Percentiles rank a stretch among this genome's conserved stretches.
These are phyloP conservation scores for Parachaetomium inaequale DNA, from an alignment of 495 filamentous ascomycete genomes.

Conservation along the genomic window DNA sequence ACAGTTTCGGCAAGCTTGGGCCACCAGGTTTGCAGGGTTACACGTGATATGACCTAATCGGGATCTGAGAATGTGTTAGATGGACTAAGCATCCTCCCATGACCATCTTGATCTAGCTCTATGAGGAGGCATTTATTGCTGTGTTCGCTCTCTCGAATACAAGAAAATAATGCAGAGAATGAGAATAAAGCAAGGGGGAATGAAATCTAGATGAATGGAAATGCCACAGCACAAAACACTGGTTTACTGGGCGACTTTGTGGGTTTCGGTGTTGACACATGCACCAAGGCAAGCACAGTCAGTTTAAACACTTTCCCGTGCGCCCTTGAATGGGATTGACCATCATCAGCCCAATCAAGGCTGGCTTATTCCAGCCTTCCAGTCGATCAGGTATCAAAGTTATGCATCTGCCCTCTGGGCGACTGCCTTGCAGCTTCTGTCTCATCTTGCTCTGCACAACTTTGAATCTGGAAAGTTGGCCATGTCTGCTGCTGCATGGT, in stretches of 20 bases:
- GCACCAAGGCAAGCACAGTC: not conserved
- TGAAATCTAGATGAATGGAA: no score
- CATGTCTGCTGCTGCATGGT: not conserved
- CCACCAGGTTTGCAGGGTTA: not conserved
- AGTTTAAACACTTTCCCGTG: not conserved
- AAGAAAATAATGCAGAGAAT: no score
- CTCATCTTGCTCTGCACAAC: not conserved
- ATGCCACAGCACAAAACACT: no score
- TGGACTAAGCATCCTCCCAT: no score
- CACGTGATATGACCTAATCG: conserved; percentile 9
- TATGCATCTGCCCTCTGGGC: conserved; percentile 4
- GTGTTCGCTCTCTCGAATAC: no score
- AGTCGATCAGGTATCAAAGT: not conserved
- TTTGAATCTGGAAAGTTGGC: not conserved
- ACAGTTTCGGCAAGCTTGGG: conserved; percentile 3
- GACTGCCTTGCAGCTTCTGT: not conserved
- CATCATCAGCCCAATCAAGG: not conserved
- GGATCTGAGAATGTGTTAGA: no score
- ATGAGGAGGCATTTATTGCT: no score
- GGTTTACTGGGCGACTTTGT: not conserved
- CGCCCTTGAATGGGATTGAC: conserved; percentile 4
- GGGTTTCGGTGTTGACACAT: not conserved
- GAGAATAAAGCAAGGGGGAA: no score
- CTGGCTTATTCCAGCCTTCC: not conserved
- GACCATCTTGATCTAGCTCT: no score